Evolutionary conservation across 1,139 yeast species (phyloP).

Genomic region (Geotrichum fermentans): DNA sequence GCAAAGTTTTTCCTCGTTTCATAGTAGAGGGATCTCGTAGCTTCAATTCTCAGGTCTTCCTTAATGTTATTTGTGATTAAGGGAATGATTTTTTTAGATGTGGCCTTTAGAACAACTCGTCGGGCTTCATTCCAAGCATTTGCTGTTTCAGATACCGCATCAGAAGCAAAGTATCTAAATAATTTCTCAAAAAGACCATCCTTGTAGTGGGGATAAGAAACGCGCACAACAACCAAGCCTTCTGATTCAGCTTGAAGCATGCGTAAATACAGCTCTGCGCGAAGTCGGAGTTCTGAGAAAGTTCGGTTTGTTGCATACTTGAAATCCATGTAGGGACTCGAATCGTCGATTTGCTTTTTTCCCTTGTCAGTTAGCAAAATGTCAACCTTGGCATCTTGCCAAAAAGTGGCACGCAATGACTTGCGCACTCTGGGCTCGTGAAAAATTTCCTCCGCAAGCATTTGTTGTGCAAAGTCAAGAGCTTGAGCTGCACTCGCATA

Average conservation of each 20-base stretch:
- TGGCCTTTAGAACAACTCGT: conserved; percentile 57
- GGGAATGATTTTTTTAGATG: conserved; percentile 64
- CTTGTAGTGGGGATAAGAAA: conserved; percentile 41
- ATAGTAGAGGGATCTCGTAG: conserved; percentile 65
- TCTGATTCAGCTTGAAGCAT: conserved; percentile 85
- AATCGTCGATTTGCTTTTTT: conserved; percentile 67
- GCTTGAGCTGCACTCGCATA: conserved; percentile 62
- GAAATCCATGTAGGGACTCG: conserved; percentile 80
- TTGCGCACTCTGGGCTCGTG: conserved; percentile 79
- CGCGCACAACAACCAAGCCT: conserved; percentile 49
- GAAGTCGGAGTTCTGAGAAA: conserved; percentile 62
- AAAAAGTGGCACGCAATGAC: conserved; percentile 65
- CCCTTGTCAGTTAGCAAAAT: conserved; percentile 87
- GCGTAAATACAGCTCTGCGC: conserved; percentile 78
- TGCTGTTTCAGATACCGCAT: conserved; percentile 76
- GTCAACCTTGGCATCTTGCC: conserved; percentile 63
- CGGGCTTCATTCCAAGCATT: conserved; percentile 80
- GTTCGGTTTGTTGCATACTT: conserved; percentile 84
- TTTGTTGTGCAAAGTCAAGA: conserved; percentile 66
- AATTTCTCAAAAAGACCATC: conserved; percentile 47
- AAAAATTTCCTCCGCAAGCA: conserved; percentile 72
- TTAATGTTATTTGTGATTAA: conserved; percentile 72
- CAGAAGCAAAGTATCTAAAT: conserved; percentile 63
- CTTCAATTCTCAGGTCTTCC: conserved; percentile 73
- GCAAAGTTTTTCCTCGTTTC: conserved; percentile 67